phyloP scores from a whole-genome alignment of 768 basidiomycete species.

The Naematelia encephala region DNA sequence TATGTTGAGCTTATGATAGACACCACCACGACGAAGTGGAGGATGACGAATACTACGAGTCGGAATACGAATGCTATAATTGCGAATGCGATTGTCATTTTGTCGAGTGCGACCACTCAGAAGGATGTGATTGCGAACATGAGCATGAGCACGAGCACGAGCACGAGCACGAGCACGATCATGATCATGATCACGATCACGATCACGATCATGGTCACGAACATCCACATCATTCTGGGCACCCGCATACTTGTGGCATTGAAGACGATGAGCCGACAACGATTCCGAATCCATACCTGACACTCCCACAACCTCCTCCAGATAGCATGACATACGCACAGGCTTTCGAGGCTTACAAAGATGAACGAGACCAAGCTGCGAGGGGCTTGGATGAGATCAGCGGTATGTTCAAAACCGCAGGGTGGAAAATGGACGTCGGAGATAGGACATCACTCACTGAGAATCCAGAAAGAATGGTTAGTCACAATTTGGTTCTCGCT shows the following conservation, averaged over 20 bases:
- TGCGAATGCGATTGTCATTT: constrained; percentile 28
- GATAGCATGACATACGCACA: constrained; percentile 12
- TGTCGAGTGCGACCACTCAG: constrained; percentile 12
- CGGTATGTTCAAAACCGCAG: neutral
- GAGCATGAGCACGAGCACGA: constrained; percentile 19
- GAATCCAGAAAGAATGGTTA: constrained; percentile 43
- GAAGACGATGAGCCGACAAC: constrained; percentile 3
- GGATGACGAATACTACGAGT: constrained; percentile 27
- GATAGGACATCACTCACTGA: constrained; percentile 23
- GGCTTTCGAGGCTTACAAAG: constrained; percentile 17
- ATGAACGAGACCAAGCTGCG: constrained; percentile 11
- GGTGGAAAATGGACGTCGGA: neutral
- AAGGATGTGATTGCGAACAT: constrained; percentile 34
- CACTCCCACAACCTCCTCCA: neutral
- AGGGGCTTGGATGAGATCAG: constrained; percentile 9
- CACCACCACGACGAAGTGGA: constrained; percentile 13
- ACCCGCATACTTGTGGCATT: neutral
- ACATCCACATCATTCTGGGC: too few relatives aligned
- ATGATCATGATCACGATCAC: constrained; percentile 21
- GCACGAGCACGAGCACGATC: constrained; percentile 21
- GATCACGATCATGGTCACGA: constrained; percentile 22
- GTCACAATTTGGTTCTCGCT: constrained; percentile 11
- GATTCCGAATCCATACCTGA: constrained; percentile 7
- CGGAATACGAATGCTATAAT: constrained; percentile 26
- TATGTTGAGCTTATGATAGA: neutral